Conservation (phyloP, 352 stramenopile species). For the Globisporangium nagaii region DNA sequence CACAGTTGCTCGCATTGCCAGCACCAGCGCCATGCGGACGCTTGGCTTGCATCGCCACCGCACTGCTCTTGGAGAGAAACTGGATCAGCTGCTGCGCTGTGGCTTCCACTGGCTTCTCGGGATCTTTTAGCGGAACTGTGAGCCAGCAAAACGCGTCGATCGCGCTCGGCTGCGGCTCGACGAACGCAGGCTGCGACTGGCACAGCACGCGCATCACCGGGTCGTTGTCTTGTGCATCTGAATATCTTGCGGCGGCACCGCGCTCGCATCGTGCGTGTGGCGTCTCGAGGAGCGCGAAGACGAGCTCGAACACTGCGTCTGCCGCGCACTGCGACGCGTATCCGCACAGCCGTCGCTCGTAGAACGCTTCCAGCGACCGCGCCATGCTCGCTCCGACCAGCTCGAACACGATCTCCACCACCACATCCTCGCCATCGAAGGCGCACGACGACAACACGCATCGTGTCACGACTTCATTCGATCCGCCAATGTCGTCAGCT, state of each 20-base stretch:
- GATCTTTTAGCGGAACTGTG: neutral
- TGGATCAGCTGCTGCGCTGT: neutral
- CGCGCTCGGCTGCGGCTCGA: neutral
- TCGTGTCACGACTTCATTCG: too few species aligned
- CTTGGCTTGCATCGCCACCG: neutral
- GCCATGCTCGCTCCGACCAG: slow-evolving; percentile 13
- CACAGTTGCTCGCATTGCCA: neutral
- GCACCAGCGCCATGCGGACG: neutral
- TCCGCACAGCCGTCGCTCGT: slow-evolving; percentile 17
- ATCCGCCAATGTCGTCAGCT: too few species aligned
- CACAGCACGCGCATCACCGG: neutral
- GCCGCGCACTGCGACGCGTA: slow-evolving; percentile 19
- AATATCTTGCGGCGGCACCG: too few species aligned
- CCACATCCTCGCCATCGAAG: slow-evolving; percentile 10
- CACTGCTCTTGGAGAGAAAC: neutral
- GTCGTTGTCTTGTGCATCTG: neutral
- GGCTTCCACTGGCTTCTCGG: neutral
- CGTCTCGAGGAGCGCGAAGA: slow-evolving; percentile 3
- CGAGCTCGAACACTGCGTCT: slow-evolving; percentile 14
- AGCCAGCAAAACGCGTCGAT: slow-evolving; percentile 8
- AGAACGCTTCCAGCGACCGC: slow-evolving; percentile 20
- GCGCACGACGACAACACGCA: too few species aligned
- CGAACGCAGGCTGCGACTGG: neutral
- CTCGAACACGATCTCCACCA: slow-evolving; percentile 14
- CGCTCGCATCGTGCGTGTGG: neutral